Percentiles rank a stretch among this genome's conserved stretches.
Evolutionary conservation across 2,329 filamentous ascomycete genomes (phyloP).

Genomic region (Trichoderma aggressivum): DNA sequence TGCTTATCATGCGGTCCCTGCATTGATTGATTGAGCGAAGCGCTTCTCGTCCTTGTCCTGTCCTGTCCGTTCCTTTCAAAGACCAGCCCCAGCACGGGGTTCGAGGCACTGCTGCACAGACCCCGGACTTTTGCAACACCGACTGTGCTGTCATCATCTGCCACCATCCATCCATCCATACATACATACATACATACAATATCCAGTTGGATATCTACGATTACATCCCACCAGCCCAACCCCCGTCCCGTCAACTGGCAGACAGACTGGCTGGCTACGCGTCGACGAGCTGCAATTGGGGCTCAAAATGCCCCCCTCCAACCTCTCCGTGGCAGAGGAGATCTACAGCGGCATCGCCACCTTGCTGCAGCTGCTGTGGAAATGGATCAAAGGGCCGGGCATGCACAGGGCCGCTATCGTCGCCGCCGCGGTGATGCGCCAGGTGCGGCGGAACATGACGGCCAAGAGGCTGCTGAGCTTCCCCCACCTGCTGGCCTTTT

Average conservation of each 20-base stretch:
- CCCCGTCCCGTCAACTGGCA: neutral
- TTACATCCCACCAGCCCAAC: neutral
- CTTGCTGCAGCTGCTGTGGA: slow-evolving; percentile 33
- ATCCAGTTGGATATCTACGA: neutral
- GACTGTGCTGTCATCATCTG: neutral
- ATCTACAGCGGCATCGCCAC: slow-evolving; percentile 24
- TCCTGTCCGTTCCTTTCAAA: neutral
- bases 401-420: slow-evolving; percentile 34
- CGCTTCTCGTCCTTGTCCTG: neutral
- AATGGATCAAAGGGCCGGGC: slow-evolving; percentile 44
- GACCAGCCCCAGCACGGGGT: neutral
- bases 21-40: neutral
- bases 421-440: slow-evolving; percentile 28
- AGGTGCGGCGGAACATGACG: slow-evolving; percentile 43
- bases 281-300: slow-evolving; percentile 29
- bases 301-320: slow-evolving; percentile 28
- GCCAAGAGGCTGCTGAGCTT: slow-evolving; percentile 56
- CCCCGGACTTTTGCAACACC: neutral
- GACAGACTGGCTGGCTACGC: neutral
- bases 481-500: slow-evolving; percentile 61
- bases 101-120: neutral
- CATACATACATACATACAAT: neutral
- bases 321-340: slow-evolving; percentile 26
- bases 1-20: neutral
- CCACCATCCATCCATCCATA: neutral